phyloP scores from a whole-genome alignment of 2,329 filamentous ascomycete genomes.

The Rutstroemia sydowiana region DNA sequence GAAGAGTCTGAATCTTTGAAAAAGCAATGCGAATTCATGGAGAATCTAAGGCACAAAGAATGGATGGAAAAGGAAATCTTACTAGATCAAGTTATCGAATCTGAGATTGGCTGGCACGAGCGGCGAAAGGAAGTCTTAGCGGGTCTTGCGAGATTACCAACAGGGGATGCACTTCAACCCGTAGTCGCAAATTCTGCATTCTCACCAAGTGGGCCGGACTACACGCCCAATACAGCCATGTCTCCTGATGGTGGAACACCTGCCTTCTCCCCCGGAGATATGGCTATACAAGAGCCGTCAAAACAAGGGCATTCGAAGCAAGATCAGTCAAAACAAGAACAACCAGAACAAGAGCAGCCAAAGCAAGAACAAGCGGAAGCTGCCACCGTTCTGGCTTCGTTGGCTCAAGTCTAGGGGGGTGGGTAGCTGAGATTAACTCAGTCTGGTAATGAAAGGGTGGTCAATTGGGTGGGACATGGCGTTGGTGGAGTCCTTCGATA shows the following conservation, averaged over 20 bases:
- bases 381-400: conserved; percentile 23
- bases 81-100: conserved; percentile 62
- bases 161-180: conserved; percentile 17
- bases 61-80: conserved; percentile 77
- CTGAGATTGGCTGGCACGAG: conserved; percentile 59
- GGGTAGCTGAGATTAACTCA: neutral
- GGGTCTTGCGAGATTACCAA: conserved; percentile 32
- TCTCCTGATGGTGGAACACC: conserved; percentile 5
- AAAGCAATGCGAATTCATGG: conserved; percentile 57
- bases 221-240: conserved; percentile 13
- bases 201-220: conserved; percentile 1
- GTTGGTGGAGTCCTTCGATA: neutral
- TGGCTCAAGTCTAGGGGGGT: conserved; percentile 19
- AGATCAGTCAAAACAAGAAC: conserved; percentile 19
- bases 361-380: conserved; percentile 23
- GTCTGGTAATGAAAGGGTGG: neutral
- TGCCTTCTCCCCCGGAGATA: conserved; percentile 2
- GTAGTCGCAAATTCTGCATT: neutral
- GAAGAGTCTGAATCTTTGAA: conserved; percentile 57
- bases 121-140: conserved; percentile 48
- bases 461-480: neutral
- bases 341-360: conserved; percentile 19
- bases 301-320: conserved; percentile 20
- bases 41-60: conserved; percentile 60
- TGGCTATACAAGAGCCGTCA: conserved; percentile 12